Percentiles rank a stretch among this genome's conserved stretches.
Conservation (phyloP, 83 land plant genomes). For the Picea abies region DNA sequence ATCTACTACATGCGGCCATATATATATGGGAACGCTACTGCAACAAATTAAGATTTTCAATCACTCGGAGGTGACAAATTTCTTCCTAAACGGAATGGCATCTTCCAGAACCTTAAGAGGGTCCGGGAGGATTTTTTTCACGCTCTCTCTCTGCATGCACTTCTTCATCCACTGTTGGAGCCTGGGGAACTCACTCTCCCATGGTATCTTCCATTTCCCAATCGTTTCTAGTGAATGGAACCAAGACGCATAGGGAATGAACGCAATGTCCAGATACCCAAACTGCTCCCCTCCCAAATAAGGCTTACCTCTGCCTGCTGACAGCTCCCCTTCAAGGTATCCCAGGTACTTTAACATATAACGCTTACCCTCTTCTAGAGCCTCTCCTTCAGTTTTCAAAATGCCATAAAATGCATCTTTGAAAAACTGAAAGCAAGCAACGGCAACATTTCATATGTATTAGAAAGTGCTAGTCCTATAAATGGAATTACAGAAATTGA, state of each 20-base stretch:
- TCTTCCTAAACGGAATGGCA: neutral
- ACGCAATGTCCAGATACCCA: conserved; percentile 11
- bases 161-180: conserved; percentile 15
- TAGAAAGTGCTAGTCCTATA: too few species aligned
- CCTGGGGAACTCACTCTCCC: conserved; percentile 13
- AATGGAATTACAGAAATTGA: neutral
- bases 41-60: too few species aligned
- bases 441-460: too few species aligned
- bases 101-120: neutral
- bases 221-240: conserved; percentile 2
- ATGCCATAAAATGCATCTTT: neutral
- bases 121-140: conserved; percentile 11
- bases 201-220: conserved; percentile 8
- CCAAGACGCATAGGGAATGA: conserved; percentile 13
- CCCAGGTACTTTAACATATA: neutral
- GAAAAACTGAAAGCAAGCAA: neutral
- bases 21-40: too few species aligned
- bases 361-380: conserved; percentile 10
- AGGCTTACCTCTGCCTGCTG: conserved; percentile 5
- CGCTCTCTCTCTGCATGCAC: conserved; percentile 23
- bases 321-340: conserved; percentile 13
- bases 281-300: conserved; percentile 18
- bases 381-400: neutral
- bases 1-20: too few species aligned
- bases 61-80: neutral